A percentile compares a stretch with the other conserved stretches of the same genome.
phyloP scores from a whole-genome alignment of 306 rosid species.

The Vicia sativa region DNA sequence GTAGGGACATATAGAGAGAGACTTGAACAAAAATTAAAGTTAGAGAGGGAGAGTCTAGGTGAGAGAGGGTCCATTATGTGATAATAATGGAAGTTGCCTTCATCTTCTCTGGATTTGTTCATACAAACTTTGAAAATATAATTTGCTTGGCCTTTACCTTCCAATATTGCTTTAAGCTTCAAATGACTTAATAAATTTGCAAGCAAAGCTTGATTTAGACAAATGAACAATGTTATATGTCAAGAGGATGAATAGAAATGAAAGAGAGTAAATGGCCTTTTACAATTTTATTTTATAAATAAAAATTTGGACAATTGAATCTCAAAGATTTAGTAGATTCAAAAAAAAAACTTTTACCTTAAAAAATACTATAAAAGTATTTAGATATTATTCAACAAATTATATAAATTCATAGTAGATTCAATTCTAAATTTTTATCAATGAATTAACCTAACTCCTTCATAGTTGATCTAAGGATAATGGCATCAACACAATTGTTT shows the following conservation, averaged over 20 bases:
- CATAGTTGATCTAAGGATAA: too few relatives aligned
- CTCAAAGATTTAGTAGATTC: background rate
- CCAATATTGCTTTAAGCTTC: constrained; percentile 55
- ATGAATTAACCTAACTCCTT: too few relatives aligned
- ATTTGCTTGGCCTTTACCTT: constrained; percentile 40
- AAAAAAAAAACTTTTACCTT: too few relatives aligned
- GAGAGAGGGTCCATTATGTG: constrained; percentile 47
- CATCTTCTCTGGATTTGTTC: constrained; percentile 72
- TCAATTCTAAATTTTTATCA: too few relatives aligned
- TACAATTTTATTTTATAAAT: background rate
- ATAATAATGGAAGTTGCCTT: constrained; percentile 68
- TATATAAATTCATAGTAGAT: too few relatives aligned
- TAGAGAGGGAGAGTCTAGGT: background rate
- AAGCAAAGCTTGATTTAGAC: constrained; percentile 58
- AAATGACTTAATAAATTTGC: constrained; percentile 45
- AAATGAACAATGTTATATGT: constrained; percentile 37
- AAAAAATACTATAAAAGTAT: too few relatives aligned
- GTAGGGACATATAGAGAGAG: constrained; percentile 41
- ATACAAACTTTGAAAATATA: constrained; percentile 48
- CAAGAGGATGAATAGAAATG: constrained; percentile 35
- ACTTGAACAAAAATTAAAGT: constrained; percentile 4
- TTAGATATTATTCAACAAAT: too few relatives aligned
- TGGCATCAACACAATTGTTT: too few relatives aligned
- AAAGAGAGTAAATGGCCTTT: background rate
- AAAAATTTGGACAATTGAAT: background rate